These are phyloP conservation scores for Erythrobasidium hasegawianum DNA, from an alignment of 1,284 basidiomycete genomes.

Conservation along the genomic window DNA sequence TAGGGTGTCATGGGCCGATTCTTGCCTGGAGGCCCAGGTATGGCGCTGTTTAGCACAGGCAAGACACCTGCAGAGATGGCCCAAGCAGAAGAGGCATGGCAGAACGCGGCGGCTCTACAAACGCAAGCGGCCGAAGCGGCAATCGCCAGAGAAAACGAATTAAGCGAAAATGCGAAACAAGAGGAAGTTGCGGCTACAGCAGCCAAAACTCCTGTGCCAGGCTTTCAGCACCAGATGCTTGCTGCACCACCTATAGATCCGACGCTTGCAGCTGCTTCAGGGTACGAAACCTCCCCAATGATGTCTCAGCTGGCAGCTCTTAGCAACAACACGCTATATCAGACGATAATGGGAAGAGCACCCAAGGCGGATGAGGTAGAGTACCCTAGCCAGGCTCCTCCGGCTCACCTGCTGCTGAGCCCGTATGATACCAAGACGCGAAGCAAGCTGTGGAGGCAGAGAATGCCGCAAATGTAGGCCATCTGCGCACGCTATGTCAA, in stretches of 20 bases:
- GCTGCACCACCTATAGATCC: background rate
- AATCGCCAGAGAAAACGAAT: background rate
- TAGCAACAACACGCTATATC: background rate
- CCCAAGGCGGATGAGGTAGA: background rate
- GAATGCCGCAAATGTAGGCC: background rate
- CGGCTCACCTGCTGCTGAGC: background rate
- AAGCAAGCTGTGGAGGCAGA: conserved; percentile 2
- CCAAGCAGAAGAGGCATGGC: background rate
- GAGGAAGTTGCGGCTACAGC: background rate
- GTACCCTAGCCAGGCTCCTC: background rate
- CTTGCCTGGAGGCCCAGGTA: background rate
- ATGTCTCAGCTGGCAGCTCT: conserved; percentile 2
- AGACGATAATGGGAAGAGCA: conserved; percentile 1
- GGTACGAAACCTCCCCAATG: background rate
- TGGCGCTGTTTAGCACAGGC: background rate
- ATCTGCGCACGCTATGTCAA: no score
- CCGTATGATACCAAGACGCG: conserved; percentile 2
- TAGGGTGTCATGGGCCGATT: conserved; percentile 21
- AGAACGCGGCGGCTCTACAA: background rate
- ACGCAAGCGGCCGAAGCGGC: background rate
- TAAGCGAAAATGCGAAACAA: background rate
- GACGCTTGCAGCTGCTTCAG: conserved; percentile 1
- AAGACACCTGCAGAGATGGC: background rate
- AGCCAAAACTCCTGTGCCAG: background rate
- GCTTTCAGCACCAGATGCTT: background rate